Evolutionary conservation across 2,329 filamentous ascomycete genomes (phyloP), one percentile per base, ranked within the genome.

Genomic region (Bipolaris victoriae): DNA sequence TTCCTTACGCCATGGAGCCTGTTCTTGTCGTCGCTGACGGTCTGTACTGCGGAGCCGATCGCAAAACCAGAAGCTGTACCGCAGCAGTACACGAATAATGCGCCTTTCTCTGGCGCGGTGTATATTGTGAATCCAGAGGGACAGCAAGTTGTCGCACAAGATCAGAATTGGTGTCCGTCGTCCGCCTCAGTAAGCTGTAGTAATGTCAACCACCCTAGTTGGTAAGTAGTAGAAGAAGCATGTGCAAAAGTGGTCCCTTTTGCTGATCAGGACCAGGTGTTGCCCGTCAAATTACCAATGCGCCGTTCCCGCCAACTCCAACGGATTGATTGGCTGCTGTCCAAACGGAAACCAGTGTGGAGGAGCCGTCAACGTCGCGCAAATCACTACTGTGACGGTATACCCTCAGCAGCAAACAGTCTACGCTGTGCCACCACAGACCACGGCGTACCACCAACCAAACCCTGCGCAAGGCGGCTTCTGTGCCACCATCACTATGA

Each of bases 151-250:
- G 71, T 67, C 20, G 70, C 79, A 58, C 64, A 72, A 56, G 61
- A 60, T n/a, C 52, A 66, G 16, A 73, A 75, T 48, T 62, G 64
- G 50, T 77, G 75, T 55, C 75, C 75, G 22, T 63, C 64, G 9
- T 67, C 66, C 3, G 74, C 74, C n/a, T 72, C 72, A 2, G 60
- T 77, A 52, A 78, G 76, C 63, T 82, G 80, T 63, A 74, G 71
- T 43, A 74, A 68, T 29, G 78, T 81, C 46, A 67, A 73, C 33
- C 71, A 78, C 41, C 71, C 77, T 6, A 75, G 77, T 51, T 82
- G 78, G 80, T 81, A 63, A 61, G 76, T 56, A 60, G 76, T 52
- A 41, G 5, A 16, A 16, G 2, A 2, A 7, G 33, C 13, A 44
- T 16, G 40, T 7, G 36, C 7, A 39, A 18, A n/a, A 41, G 36